These are phyloP conservation scores for Monascus purpureus DNA, from an alignment of 495 filamentous ascomycete species.

Conservation along the genomic window DNA sequence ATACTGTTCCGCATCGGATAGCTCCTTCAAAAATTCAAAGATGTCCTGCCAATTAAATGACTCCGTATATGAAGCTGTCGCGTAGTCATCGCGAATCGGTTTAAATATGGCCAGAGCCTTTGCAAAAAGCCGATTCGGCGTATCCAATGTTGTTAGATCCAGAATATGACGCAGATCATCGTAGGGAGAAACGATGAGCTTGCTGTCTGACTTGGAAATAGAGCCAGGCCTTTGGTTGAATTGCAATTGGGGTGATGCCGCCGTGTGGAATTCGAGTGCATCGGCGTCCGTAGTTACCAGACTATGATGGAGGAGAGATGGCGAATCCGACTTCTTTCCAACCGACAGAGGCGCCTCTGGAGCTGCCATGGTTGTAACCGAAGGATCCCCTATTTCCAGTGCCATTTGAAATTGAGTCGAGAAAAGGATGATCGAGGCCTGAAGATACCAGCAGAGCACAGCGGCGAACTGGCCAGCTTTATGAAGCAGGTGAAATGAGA, in stretches of 20 bases:
- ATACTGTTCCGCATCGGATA: constrained; percentile 27
- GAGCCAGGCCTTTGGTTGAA: constrained; percentile 2
- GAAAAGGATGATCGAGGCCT: too few relatives aligned
- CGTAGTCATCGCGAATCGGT: constrained; percentile 54
- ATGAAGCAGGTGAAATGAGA: too few relatives aligned
- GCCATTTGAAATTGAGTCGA: too few relatives aligned
- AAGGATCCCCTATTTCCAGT: too few relatives aligned
- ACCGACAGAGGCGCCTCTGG: constrained; percentile 17
- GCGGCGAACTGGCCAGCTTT: too few relatives aligned
- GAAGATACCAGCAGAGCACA: too few relatives aligned
- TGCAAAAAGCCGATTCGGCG: constrained; percentile 52
- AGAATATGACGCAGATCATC: constrained; percentile 52
- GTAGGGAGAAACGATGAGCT: constrained; percentile 62
- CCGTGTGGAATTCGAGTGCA: constrained; percentile 20
- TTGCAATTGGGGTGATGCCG: constrained; percentile 20
- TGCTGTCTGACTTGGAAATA: constrained; percentile 4
- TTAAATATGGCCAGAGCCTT: constrained; percentile 49
- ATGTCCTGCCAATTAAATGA: constrained; percentile 68
- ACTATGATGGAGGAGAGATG: constrained; percentile 14
- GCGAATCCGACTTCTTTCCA: constrained; percentile 18
- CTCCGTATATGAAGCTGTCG: constrained; percentile 56
- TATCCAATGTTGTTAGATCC: constrained; percentile 49
- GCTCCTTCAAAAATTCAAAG: constrained; percentile 34
- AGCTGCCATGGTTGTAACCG: too few relatives aligned
- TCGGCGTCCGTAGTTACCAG: constrained; percentile 21